Conservation (phyloP, 1,284 basidiomycete species). For the Leccinum variabile region DNA sequence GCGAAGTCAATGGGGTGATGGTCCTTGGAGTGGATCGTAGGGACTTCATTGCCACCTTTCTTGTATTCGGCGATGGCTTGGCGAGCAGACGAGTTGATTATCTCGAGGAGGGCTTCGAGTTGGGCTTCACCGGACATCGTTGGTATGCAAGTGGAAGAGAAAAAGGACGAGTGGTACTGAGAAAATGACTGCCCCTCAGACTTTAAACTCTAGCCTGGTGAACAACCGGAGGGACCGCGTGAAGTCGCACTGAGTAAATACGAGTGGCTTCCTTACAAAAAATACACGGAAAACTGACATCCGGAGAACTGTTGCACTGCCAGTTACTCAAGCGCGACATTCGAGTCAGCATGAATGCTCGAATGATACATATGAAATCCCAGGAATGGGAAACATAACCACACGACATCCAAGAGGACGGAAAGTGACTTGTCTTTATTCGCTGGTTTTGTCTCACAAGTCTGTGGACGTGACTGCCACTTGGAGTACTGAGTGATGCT, state of each 20-base stretch:
- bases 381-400: constrained; percentile 11
- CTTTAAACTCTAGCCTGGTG: neutral
- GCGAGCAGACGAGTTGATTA: constrained; percentile 18
- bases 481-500: neutral
- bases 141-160: neutral
- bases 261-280: neutral
- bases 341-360: neutral
- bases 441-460: constrained; percentile 17
- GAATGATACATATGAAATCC: neutral
- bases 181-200: neutral
- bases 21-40: constrained; percentile 24
- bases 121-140: constrained; percentile 30
- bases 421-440: neutral
- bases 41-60: constrained; percentile 22
- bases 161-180: neutral
- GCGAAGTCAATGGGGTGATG: constrained; percentile 30
- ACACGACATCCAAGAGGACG: neutral
- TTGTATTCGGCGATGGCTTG: constrained; percentile 34
- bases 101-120: constrained; percentile 8
- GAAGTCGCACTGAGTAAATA: neutral
- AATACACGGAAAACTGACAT: neutral
- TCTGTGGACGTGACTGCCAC: neutral
- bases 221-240: neutral
- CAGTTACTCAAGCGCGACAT: neutral
- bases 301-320: neutral